Base-by-base conservation (phyloP, 495 filamentous ascomycete genomes). In the Staphylotrichum longicolle region DNA sequence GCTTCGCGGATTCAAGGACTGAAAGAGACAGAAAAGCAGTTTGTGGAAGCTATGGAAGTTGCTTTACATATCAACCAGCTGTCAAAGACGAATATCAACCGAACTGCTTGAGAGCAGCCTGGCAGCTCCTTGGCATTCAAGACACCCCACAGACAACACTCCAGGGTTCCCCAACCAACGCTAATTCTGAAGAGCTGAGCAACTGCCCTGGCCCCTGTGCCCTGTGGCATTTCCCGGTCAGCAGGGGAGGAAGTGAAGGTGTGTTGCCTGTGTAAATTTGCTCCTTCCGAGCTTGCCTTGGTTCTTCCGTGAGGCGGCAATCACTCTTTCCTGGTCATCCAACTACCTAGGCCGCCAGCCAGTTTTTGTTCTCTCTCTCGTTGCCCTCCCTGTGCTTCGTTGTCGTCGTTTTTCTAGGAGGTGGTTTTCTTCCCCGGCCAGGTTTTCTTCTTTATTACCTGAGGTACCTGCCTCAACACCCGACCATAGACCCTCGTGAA, bases 71-170 rank as follows among this genome's bases (percentile, higher is more conserved):
- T 27, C 20, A 27, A 27, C 20, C 20, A 27, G 1, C 20, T 27
- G 20, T 27, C 1, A 0, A 27, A 27, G 20, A 27, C 20, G 20
- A 27, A 27, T 27, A 27, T 27, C 20, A 27, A 27, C 20, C 20
- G 20, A 27, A 27, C 20, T 27, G 20, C 42, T 48, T 33, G 55
- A 48, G 14, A 42, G 11, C 32, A 41, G 54, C 54, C 30, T 57
- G 54, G 40, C 15, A 57, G 27, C 37, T 42, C 10, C 52, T 32
- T 41, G 52, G 54, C 54, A 34, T 46, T 40, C 42, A 41, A 56
- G 32, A 56, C 54, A 57, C 54, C 55, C 55, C 55, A 57, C 44
- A 57, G 7, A 47, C 30, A 46, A 1, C 6, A 5, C 30, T 30
- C 33, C 33, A 48, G 44, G 44, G 30, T 39, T 42, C 55, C 53